phyloP scores from a whole-genome alignment of 441 rosid genomes.

The Populus hybrid region DNA sequence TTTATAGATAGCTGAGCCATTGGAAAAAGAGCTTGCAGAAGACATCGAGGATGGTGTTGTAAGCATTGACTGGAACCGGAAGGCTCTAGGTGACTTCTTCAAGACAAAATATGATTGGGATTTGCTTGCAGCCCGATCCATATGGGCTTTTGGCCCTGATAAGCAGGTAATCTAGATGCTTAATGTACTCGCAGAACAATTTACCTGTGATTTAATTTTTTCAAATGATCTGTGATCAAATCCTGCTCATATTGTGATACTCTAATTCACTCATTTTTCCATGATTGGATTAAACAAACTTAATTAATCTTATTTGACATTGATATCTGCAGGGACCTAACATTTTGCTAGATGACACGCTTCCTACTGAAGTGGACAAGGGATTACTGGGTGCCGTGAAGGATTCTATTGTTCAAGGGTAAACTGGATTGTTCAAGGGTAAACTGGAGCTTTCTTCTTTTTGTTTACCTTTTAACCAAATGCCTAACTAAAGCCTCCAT shows the following conservation, averaged over 20 bases:
- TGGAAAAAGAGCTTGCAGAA: slow-evolving; percentile 95
- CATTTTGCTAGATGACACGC: slow-evolving; percentile 86
- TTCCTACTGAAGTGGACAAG: slow-evolving; percentile 94
- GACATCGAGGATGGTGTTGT: slow-evolving; percentile 88
- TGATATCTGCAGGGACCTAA: slow-evolving; percentile 73
- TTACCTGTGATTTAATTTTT: not conserved
- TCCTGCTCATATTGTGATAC: not conserved
- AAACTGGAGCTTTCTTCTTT: not conserved
- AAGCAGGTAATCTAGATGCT: slow-evolving; percentile 59
- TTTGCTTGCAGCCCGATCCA: slow-evolving; percentile 94
- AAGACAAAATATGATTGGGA: slow-evolving; percentile 95
- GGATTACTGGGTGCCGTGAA: slow-evolving; percentile 69
- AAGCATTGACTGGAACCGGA: slow-evolving; percentile 86
- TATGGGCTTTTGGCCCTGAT: slow-evolving; percentile 99
- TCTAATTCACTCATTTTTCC: not conserved
- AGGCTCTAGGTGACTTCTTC: slow-evolving; percentile 88
- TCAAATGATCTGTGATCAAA: not conserved
- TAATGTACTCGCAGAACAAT: not conserved
- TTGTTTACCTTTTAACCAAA: not conserved
- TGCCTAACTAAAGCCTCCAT: not conserved
- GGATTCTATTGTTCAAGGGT: slow-evolving; percentile 99
- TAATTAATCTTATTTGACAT: not conserved
- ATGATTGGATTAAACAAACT: not conserved
- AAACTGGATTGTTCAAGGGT: slow-evolving; percentile 4
- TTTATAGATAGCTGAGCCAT: slow-evolving; percentile 87